These are phyloP conservation scores for Fomitopsis serialis DNA, from an alignment of 768 basidiomycete species.

Conservation along the genomic window DNA sequence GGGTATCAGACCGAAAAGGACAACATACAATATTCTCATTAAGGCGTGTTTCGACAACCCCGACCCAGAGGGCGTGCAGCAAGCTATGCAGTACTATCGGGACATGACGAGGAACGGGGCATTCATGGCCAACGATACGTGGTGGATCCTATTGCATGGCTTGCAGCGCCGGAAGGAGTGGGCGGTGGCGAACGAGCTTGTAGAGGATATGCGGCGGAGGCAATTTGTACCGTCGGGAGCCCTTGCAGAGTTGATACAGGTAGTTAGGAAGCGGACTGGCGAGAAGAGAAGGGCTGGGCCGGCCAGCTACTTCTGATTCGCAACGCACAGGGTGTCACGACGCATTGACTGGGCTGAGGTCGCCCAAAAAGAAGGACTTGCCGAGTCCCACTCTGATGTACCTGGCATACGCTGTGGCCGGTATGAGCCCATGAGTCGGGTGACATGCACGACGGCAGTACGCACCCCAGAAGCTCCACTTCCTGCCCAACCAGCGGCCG, in stretches of 20 bases:
- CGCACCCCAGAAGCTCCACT: conserved; percentile 84
- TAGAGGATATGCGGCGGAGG: conserved; percentile 50
- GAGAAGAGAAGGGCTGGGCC: conserved; percentile 10
- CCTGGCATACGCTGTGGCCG: conserved; percentile 55
- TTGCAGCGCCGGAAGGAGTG: conserved; percentile 54
- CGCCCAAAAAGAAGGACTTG: conserved; percentile 58
- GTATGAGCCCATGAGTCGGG: not conserved
- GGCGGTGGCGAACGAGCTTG: conserved; percentile 53
- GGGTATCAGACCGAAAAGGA: conserved; percentile 49
- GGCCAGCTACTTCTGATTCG: conserved; percentile 5
- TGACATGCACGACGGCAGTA: conserved; percentile 11
- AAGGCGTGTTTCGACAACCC: conserved; percentile 54
- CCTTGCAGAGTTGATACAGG: conserved; percentile 44
- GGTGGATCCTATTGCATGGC: conserved; percentile 71
- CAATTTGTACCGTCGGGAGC: conserved; percentile 41
- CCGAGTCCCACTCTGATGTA: conserved; percentile 62
- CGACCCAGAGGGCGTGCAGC: conserved; percentile 42
- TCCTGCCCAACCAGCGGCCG: conserved; percentile 85
- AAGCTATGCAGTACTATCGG: conserved; percentile 53
- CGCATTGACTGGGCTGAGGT: not conserved
- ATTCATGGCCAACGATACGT: conserved; percentile 57
- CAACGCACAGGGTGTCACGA: not conserved
- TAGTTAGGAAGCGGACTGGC: conserved; percentile 34
- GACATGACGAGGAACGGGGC: conserved; percentile 52
- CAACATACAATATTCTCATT: conserved; percentile 77